Evolutionary conservation across 306 rosid genomes (phyloP).

Genomic region (Hippophae rhamnoides): DNA sequence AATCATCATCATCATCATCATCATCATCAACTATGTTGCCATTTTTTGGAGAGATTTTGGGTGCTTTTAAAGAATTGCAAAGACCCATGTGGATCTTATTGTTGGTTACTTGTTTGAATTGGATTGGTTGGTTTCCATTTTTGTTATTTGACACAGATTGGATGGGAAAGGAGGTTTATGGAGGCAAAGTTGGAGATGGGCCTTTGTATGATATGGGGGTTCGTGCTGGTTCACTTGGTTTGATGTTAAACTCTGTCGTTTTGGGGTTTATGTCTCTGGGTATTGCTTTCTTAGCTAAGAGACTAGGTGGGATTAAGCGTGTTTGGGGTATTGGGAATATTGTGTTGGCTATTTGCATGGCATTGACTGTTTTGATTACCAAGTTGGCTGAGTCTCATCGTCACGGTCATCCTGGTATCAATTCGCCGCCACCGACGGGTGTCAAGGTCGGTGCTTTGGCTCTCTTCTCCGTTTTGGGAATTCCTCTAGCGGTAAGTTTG

Average conservation of each 20-base stretch:
- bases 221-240: constrained; percentile 59
- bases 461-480: constrained; percentile 56
- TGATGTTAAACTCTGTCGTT: constrained; percentile 69
- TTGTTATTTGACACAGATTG: constrained; percentile 82
- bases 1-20: not conserved
- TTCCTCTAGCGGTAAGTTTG: constrained; percentile 56
- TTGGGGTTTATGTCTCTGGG: constrained; percentile 52
- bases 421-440: constrained; percentile 25
- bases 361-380: constrained; percentile 47
- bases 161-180: constrained; percentile 90
- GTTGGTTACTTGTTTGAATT: constrained; percentile 71
- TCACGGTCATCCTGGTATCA: not conserved
- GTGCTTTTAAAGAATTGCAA: constrained; percentile 43
- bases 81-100: constrained; percentile 68
- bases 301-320: constrained; percentile 57
- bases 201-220: constrained; percentile 50
- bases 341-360: constrained; percentile 42
- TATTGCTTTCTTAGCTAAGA: constrained; percentile 35
- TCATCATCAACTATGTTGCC: constrained; percentile 10
- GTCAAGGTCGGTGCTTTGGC: constrained; percentile 56
- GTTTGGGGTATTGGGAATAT: constrained; percentile 75
- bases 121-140: constrained; percentile 93
- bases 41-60: constrained; percentile 39
- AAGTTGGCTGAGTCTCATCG: constrained; percentile 39
- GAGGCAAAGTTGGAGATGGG: constrained; percentile 48